These are phyloP conservation scores for Microcyclospora pomicola DNA, from an alignment of 2,329 filamentous ascomycete species.

Conservation along the genomic window DNA sequence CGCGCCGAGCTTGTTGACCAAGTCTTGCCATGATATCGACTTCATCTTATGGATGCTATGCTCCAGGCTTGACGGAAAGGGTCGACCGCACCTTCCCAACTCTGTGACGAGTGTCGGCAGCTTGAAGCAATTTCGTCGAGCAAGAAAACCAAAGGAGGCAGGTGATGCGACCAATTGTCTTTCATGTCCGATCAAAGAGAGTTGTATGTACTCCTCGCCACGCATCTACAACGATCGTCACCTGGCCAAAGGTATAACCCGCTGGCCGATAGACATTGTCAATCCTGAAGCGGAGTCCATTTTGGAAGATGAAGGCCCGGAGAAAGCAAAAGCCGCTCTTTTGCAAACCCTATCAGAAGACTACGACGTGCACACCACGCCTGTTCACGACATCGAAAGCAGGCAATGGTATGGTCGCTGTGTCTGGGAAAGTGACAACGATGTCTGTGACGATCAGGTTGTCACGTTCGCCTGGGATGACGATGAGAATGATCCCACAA, in stretches of 20 bases:
- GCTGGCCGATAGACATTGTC: conserved; percentile 83
- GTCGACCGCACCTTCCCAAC: conserved; percentile 55
- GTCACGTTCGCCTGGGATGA: conserved; percentile 85
- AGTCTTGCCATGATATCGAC: conserved; percentile 94
- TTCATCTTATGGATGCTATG: conserved; percentile 82
- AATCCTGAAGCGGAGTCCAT: conserved; percentile 81
- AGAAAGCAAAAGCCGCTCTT: conserved; percentile 39
- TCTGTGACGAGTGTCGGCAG: conserved; percentile 63
- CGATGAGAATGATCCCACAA: neutral
- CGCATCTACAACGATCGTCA: conserved; percentile 64
- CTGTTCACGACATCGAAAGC: conserved; percentile 33
- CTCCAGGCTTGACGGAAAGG: conserved; percentile 18
- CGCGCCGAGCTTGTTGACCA: conserved; percentile 78
- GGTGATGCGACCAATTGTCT: conserved; percentile 76
- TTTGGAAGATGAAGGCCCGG: conserved; percentile 30
- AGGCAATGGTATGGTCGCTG: conserved; percentile 78
- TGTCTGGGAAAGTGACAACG: conserved; percentile 84
- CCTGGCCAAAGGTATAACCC: conserved; percentile 50
- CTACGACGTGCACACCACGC: conserved; percentile 40
- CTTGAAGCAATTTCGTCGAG: conserved; percentile 62
- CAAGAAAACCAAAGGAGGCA: conserved; percentile 61
- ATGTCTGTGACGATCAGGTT: conserved; percentile 83
- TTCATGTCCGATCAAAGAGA: conserved; percentile 56
- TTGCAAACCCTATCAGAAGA: conserved; percentile 38
- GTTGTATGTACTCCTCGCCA: conserved; percentile 75